Evolutionary conservation across 768 basidiomycete species (phyloP).

Genomic region (Mycena galopus): DNA sequence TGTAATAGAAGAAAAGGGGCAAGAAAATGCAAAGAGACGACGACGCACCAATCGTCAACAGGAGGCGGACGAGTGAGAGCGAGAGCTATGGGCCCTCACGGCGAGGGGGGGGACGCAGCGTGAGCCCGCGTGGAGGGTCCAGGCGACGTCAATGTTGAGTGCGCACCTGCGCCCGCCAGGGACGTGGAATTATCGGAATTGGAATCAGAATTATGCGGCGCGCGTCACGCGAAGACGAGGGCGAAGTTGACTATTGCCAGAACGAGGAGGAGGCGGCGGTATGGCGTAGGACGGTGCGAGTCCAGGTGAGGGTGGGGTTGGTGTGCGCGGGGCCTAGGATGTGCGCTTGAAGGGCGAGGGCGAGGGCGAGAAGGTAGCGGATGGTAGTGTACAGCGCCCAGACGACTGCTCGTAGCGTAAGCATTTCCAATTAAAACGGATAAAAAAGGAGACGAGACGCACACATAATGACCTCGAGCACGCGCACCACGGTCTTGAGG

Average conservation of each 20-base stretch:
- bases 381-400: constrained; percentile 75
- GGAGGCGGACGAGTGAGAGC: constrained; percentile 64
- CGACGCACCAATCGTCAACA: constrained; percentile 70
- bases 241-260: constrained; percentile 69
- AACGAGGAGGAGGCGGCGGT: constrained; percentile 60
- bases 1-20: not conserved
- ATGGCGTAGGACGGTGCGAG: constrained; percentile 53
- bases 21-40: too few species aligned
- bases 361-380: constrained; percentile 76
- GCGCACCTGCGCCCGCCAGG: constrained; percentile 66
- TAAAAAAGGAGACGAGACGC: constrained; percentile 33
- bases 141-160: constrained; percentile 75
- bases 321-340: constrained; percentile 48
- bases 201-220: constrained; percentile 49
- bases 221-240: constrained; percentile 67
- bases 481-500: constrained; percentile 44
- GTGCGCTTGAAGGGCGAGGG: too few species aligned
- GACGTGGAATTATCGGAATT: constrained; percentile 53
- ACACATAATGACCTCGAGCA: constrained; percentile 56
- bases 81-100: constrained; percentile 70
- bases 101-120: constrained; percentile 48
- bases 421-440: not conserved
- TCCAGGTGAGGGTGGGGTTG: constrained; percentile 44
- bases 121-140: constrained; percentile 65
- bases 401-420: too few species aligned